Conservation (phyloP, 2,329 filamentous ascomycete genomes). For the Beauveria pseudobassiana region DNA sequence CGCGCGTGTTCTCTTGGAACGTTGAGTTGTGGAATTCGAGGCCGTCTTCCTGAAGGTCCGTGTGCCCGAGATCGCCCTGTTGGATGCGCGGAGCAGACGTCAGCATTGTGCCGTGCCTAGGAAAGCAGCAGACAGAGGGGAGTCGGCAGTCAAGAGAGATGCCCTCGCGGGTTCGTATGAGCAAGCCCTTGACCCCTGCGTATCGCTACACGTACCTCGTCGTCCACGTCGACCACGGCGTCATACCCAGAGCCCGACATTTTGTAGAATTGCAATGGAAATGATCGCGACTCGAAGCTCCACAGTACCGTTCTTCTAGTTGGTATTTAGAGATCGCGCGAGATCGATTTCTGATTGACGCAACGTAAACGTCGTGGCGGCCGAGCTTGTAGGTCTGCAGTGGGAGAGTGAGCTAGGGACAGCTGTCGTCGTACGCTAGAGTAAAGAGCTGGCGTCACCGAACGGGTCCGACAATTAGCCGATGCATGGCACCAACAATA, state of each 20-base stretch:
- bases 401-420: slow-evolving; percentile 4
- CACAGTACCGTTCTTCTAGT: not conserved
- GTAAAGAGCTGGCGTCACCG: not conserved
- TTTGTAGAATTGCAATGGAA: slow-evolving; percentile 16
- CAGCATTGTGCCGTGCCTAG: not conserved
- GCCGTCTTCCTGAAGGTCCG: slow-evolving; percentile 86
- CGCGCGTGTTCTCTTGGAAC: slow-evolving; percentile 56
- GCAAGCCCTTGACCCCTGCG: not conserved
- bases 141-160: not conserved
- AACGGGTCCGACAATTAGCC: not conserved
- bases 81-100: not conserved
- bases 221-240: slow-evolving; percentile 94
- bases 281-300: not conserved
- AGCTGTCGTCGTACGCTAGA: not conserved
- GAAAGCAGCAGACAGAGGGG: not conserved
- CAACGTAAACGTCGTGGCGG: not conserved
- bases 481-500: not conserved
- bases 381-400: not conserved
- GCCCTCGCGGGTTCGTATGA: not conserved
- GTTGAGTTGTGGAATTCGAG: slow-evolving; percentile 96
- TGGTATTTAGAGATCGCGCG: not conserved
- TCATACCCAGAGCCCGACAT: slow-evolving; percentile 90
- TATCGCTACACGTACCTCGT: slow-evolving; percentile 57
- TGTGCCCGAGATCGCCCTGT: slow-evolving; percentile 94
- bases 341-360: not conserved